A percentile compares a stretch with the other conserved stretches of the same genome.
Conservation (phyloP, 108 stramenopile species). For the Nitzschia sp. region DNA sequence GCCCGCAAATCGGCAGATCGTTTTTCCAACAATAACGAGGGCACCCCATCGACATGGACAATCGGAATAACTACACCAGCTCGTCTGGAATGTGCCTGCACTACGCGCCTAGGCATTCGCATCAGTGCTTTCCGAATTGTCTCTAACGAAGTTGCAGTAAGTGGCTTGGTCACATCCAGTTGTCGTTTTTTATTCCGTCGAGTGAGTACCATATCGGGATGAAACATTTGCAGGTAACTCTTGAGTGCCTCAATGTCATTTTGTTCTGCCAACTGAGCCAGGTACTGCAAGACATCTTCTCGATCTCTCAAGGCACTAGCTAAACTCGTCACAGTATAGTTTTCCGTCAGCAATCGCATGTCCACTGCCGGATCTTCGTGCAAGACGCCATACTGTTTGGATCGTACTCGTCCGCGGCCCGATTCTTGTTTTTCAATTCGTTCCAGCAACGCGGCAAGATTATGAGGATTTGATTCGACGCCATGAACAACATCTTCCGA, state of each 20-base stretch:
- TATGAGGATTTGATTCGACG: slow-evolving; percentile 18
- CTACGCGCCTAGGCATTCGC: slow-evolving; percentile 90
- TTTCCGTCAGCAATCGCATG: slow-evolving; percentile 83
- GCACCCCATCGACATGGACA: slow-evolving; percentile 91
- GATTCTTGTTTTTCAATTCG: slow-evolving; percentile 65
- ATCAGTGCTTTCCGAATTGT: slow-evolving; percentile 86
- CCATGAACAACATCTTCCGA: slow-evolving; percentile 23
- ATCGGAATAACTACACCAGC: slow-evolving; percentile 91
- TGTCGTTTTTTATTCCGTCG: slow-evolving; percentile 47
- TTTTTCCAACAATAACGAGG: slow-evolving; percentile 91
- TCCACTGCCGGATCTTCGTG: slow-evolving; percentile 91
- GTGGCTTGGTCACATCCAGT: slow-evolving; percentile 68
- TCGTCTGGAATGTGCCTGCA: slow-evolving; percentile 76
- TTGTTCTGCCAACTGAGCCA: slow-evolving; percentile 74
- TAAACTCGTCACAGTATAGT: slow-evolving; percentile 89
- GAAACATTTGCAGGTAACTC: slow-evolving; percentile 73
- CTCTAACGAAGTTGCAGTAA: slow-evolving; percentile 68
- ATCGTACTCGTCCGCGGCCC: slow-evolving; percentile 68
- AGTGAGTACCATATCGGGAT: slow-evolving; percentile 60
- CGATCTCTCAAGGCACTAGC: slow-evolving; percentile 92
- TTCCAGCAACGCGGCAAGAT: slow-evolving; percentile 28
- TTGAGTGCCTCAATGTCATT: slow-evolving; percentile 64
- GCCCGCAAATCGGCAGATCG: slow-evolving; percentile 69
- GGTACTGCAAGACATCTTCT: slow-evolving; percentile 89
- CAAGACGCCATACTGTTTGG: slow-evolving; percentile 71